Base-by-base conservation (phyloP, 306 rosid species). In the Bauhinia variegata region DNA sequence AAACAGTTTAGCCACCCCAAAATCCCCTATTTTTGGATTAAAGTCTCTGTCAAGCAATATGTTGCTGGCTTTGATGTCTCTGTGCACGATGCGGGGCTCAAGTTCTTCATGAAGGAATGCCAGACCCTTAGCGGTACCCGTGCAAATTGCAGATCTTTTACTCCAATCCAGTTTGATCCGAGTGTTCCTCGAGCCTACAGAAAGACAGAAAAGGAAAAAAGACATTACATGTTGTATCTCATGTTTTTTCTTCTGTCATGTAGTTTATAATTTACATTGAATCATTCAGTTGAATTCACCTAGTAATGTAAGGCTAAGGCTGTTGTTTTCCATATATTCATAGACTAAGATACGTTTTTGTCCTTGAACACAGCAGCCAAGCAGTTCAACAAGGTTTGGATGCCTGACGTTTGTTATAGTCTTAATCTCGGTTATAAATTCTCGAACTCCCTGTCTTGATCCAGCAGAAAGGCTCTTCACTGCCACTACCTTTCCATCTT, bases 1-100 rank as follows among this genome's bases (percentile, higher is more conserved):
- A 76, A 95, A 95, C 68, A 95, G 84, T 77, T 88, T 95, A 48
- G 99, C 99, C 87, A 95, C 70, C 52, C 97, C 99, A 65, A 95
- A 95, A 82, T 95, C 99, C n/a, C 99, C 99, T 23, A 95, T 90
- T 78, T 95, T 95, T 1, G 99, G 92, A 68, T 82, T 86, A 8
- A 82, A 82, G 63, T 90, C 82, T 19, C 34, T 57, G 68, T 88
- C 99, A 38, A 95, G 91, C 62, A 95, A 95, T 73, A 95, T 75
- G 44, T 90, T 95, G 69, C 97, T 95, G 36, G 99, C 97, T 84
- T 90, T 95, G 71, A 95, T 90, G 78, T 95, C 99, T 78, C 99
- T 80, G 57, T 95, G 99, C 74, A 95, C 97, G 80, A 90, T 88
- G 69, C 60, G 97, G 4, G 91, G 97, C 41, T 70, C 67, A 65